These are phyloP conservation scores for Globisporangium nodosum DNA, from an alignment of 352 stramenopile genomes.

Conservation along the genomic window DNA sequence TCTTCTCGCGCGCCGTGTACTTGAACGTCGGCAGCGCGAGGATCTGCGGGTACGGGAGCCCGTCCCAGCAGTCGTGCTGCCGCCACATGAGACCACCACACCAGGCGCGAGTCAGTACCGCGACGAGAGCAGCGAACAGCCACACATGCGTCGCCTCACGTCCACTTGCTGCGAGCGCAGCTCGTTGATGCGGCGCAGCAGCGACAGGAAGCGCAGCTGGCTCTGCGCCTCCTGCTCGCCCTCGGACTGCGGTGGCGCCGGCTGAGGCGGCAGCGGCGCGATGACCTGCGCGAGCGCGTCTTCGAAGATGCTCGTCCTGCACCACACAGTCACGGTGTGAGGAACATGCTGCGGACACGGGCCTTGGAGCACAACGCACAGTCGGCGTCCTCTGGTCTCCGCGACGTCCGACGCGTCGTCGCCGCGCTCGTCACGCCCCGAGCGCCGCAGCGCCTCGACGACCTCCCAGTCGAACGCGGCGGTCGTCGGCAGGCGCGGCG, in stretches of 20 bases:
- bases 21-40: slow-evolving; percentile 74
- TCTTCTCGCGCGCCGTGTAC: slow-evolving; percentile 45
- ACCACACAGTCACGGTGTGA: background rate
- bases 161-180: slow-evolving; percentile 75
- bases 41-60: slow-evolving; percentile 79
- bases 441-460: slow-evolving; percentile 46
- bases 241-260: slow-evolving; percentile 7
- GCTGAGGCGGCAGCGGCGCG: slow-evolving; percentile 21
- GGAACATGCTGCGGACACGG: background rate
- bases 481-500: slow-evolving; percentile 18
- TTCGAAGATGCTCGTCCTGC: slow-evolving; percentile 13
- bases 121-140: too few species aligned
- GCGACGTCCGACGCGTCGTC: background rate
- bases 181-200: slow-evolving; percentile 79
- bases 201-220: slow-evolving; percentile 66
- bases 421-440: background rate
- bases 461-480: slow-evolving; percentile 60
- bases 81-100: background rate
- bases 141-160: slow-evolving; percentile 18
- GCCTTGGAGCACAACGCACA: background rate
- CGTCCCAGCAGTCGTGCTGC: slow-evolving; percentile 65
- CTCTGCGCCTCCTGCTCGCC: slow-evolving; percentile 35
- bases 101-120: background rate
- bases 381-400: slow-evolving; percentile 4
- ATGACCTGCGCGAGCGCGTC: slow-evolving; percentile 15